Base-by-base conservation (phyloP, 73 alveolate genomes). In the Stentor roeselii region DNA sequence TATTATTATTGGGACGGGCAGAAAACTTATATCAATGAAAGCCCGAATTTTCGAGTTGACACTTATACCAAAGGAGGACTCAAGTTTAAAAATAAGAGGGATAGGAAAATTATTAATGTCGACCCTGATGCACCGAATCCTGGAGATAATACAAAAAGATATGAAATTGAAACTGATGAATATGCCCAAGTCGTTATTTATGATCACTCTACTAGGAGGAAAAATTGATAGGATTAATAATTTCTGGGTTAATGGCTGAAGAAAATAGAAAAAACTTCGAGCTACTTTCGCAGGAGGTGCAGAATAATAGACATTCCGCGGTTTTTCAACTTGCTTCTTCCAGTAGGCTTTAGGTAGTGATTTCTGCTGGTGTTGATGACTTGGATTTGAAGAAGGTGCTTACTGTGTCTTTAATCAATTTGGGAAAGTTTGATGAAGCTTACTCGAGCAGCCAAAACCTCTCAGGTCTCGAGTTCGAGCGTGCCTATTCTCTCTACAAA, bases 1-100 rank as follows among this genome's bases (percentile, higher is more conserved):
- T 96, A 92, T 90, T 96, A 95, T 90, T 95, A 96, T 87, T 96
- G 99, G 99, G 98, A 95, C 82, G 95, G 98, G 14, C 93, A 95
- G 78, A 93, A 90, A 76, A 90, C 98, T 83, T 92, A 93, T 78
- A 83, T 95, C 60, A 95, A 93, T 84, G 99, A 96, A 84, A 90
- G 98, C 59, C 98, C 98, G n/a, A 96, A 96, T 89, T 96, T 96
- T 85, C 93, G 96, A 88, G 97, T 93, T 2, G 98, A 95, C 78
- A 97, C 93, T 1, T 82, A 88, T 78, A 86, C 90, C 34, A 97
- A 96, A 75, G 91, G 89, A 82, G 99, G 99, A 3, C 82, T 96
- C 60, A 89, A 95, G 38, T 96, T 96, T 94, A 95, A 97, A 90
- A 95, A 96, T 89, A 96, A 96, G 87, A 92, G 99, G 77, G 82